Evolutionary conservation across 768 basidiomycete genomes (phyloP).

Genomic region (Mycena pura): DNA sequence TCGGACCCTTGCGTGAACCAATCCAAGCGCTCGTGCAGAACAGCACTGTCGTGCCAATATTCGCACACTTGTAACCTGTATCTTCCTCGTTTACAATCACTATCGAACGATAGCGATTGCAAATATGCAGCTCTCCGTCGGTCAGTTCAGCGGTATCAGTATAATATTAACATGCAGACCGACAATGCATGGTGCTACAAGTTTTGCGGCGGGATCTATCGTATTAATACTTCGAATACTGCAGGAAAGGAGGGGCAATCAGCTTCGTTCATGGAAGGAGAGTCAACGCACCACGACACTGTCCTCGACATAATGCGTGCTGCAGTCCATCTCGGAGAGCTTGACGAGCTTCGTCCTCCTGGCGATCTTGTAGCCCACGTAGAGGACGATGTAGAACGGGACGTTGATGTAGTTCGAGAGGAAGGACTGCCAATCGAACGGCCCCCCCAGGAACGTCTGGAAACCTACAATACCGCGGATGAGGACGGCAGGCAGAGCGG

Average conservation of each 20-base stretch:
- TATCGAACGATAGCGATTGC: too few species aligned
- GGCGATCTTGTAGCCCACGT: constrained; percentile 29
- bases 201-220: constrained; percentile 5
- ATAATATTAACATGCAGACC: constrained; percentile 12
- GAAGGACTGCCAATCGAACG: constrained; percentile 27
- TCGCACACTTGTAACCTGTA: too few species aligned
- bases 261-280: background rate
- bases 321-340: constrained; percentile 28
- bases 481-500: background rate
- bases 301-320: constrained; percentile 29
- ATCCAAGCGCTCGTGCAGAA: too few species aligned
- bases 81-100: too few species aligned
- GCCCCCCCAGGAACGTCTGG: constrained; percentile 15
- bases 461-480: constrained; percentile 9
- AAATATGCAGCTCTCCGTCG: too few species aligned
- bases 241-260: background rate
- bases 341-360: constrained; percentile 25
- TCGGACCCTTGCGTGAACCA: too few species aligned
- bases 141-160: too few species aligned
- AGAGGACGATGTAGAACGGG: constrained; percentile 29
- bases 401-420: constrained; percentile 34
- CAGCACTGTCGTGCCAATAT: too few species aligned
- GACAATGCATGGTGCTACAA: constrained; percentile 5
- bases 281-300: constrained; percentile 22
- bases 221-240: constrained; percentile 28